phyloP scores from a whole-genome alignment of 139 green algal species.

The Micractinium sp. region DNA sequence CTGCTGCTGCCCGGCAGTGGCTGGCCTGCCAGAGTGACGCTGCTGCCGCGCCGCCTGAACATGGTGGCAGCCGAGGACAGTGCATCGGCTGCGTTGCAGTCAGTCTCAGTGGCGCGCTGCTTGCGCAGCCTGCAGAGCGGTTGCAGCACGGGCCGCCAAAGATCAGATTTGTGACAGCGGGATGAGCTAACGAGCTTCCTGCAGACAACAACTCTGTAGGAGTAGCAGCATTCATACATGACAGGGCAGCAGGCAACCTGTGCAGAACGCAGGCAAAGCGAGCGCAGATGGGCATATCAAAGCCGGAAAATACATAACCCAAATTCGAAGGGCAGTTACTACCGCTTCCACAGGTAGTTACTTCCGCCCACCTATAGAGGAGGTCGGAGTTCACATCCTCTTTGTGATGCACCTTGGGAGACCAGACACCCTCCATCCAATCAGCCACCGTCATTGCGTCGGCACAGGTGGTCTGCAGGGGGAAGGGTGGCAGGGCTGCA shows the following conservation, averaged over 20 bases:
- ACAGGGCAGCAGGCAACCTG: no score
- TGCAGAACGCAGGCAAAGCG: no score
- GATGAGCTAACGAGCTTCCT: no score
- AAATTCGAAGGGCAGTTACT: no score
- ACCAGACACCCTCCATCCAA: conserved; percentile 20
- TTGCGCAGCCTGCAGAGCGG: conserved; percentile 7
- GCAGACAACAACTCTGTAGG: no score
- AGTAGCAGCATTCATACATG: no score
- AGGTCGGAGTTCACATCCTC: background rate
- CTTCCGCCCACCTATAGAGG: background rate
- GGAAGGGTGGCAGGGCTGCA: background rate
- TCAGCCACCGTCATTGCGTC: background rate
- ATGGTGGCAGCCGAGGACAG: background rate
- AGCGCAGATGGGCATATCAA: no score
- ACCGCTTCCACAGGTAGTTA: no score
- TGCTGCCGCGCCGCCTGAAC: conserved; percentile 6
- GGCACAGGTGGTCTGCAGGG: background rate
- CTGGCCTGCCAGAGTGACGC: conserved; percentile 1
- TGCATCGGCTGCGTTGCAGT: background rate
- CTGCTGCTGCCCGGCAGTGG: background rate
- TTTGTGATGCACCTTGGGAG: background rate
- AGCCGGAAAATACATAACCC: no score
- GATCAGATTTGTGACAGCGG: background rate
- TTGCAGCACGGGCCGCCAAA: background rate
- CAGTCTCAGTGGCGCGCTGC: background rate